Percentiles rank a stretch among this genome's conserved stretches.
These are phyloP conservation scores for Ophiostoma sp. DNA, from an alignment of 2,329 filamentous ascomycete species.

Conservation along the genomic window DNA sequence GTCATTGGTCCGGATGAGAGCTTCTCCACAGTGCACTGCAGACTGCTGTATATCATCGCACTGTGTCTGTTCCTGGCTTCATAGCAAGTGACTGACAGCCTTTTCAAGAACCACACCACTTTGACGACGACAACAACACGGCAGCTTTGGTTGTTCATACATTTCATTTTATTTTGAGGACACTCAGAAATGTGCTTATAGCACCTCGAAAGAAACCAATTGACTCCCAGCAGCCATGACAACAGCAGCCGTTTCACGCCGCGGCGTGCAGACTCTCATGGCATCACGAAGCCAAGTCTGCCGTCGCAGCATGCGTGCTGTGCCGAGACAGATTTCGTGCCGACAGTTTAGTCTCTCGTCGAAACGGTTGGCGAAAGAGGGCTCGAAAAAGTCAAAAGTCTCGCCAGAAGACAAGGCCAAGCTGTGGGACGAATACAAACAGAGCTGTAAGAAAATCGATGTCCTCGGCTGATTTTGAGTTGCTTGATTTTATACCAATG, in stretches of 20 bases:
- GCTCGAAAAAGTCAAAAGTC: neutral
- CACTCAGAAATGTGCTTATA: neutral
- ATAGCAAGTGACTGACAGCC: neutral
- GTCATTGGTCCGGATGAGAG: slow-evolving; percentile 26
- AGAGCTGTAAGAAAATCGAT: slow-evolving; percentile 43
- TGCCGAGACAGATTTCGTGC: neutral
- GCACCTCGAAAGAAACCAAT: neutral
- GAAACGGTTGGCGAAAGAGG: neutral
- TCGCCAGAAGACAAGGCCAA: neutral
- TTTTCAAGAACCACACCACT: slow-evolving; percentile 21
- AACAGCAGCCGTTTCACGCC: neutral
- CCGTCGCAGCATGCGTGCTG: neutral
- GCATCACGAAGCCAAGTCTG: neutral
- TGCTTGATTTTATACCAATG: neutral
- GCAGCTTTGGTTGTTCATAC: neutral
- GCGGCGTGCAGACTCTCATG: slow-evolving; percentile 15
- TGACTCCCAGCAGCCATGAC: slow-evolving; percentile 13
- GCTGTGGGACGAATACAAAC: slow-evolving; percentile 46
- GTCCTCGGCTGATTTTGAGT: neutral
- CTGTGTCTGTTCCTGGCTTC: neutral
- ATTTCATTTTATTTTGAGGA: neutral
- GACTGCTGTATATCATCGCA: slow-evolving; percentile 5
- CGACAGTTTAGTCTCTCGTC: neutral
- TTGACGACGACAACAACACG: neutral
- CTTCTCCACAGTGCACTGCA: neutral